phyloP scores from a whole-genome alignment of 2,329 filamentous ascomycete species.

The Xylariaceae sp. region DNA sequence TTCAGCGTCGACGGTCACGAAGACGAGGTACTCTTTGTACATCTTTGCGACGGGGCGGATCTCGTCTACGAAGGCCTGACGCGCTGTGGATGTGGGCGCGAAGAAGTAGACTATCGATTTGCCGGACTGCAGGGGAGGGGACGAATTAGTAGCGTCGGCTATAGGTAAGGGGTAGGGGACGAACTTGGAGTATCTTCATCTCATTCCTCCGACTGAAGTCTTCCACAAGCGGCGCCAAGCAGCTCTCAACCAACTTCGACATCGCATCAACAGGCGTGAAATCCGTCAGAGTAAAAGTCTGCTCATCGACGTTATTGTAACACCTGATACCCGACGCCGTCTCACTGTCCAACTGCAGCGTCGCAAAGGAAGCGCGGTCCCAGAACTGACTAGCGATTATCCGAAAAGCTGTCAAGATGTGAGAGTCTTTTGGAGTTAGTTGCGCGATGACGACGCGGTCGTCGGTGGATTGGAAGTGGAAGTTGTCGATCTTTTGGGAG shows the following conservation, averaged over 20 bases:
- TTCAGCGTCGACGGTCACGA: conserved; percentile 43
- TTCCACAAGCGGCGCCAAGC: conserved; percentile 38
- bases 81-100: conserved; percentile 26
- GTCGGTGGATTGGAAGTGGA: conserved; percentile 38
- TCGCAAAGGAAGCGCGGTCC: conserved; percentile 42
- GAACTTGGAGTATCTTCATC: conserved; percentile 37
- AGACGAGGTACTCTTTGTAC: conserved; percentile 45
- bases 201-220: conserved; percentile 45
- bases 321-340: conserved; percentile 29
- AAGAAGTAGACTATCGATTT: conserved; percentile 40
- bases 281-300: conserved; percentile 32
- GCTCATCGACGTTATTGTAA: conserved; percentile 39
- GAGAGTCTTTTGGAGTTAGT: conserved; percentile 28
- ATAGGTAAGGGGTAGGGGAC: too few relatives aligned
- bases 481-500: conserved; percentile 23
- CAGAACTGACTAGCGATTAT: conserved; percentile 33
- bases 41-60: conserved; percentile 41
- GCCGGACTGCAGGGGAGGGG: conserved; percentile 32
- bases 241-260: conserved; percentile 36
- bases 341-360: conserved; percentile 21
- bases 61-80: conserved; percentile 32
- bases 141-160: too few relatives aligned
- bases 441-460: conserved; percentile 41
- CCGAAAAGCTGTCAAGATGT: conserved; percentile 30
- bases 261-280: conserved; percentile 32